Percentiles rank a stretch among this genome's conserved stretches.
Evolutionary conservation across 495 filamentous ascomycete genomes (phyloP).

Genomic region (Penicillium diatomitis): DNA sequence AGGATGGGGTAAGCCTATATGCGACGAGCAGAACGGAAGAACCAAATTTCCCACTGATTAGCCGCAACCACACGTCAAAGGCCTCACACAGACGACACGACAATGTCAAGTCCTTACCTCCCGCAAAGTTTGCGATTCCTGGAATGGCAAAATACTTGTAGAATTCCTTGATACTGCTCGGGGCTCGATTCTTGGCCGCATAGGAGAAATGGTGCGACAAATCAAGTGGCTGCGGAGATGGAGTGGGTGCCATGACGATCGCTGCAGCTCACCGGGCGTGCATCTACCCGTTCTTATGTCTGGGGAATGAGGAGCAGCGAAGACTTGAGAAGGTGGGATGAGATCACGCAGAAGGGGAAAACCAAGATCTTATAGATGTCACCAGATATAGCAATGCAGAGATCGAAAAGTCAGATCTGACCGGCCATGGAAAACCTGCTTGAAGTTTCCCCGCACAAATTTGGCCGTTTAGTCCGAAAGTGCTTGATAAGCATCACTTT

Average conservation of each 20-base stretch:
- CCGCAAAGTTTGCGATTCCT: constrained; percentile 77
- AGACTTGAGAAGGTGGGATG: background rate
- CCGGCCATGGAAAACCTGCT: no score
- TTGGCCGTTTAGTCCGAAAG: no score
- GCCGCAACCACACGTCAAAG: background rate
- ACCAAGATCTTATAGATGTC: background rate
- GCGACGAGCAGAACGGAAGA: background rate
- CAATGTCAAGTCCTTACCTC: constrained; percentile 45
- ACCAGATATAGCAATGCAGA: no score
- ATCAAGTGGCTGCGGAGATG: constrained; percentile 49
- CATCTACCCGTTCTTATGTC: constrained; percentile 2
- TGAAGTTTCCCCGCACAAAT: no score
- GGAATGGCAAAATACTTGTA: constrained; percentile 82
- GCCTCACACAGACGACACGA: background rate
- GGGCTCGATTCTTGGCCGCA: constrained; percentile 50
- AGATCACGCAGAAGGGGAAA: background rate
- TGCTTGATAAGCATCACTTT: no score
- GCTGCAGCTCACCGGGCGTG: constrained; percentile 16
- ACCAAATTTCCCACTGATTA: no score
- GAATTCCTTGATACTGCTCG: constrained; percentile 63
- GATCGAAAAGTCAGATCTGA: no score
- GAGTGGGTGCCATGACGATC: constrained; percentile 11
- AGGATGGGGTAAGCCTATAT: constrained; percentile 65
- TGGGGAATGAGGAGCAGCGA: background rate
- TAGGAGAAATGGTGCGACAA: constrained; percentile 70